Percentiles rank a stretch among this genome's conserved stretches.
Evolutionary conservation across 2,329 filamentous ascomycete genomes (phyloP).

Genomic region (Hypoxylon sp.): DNA sequence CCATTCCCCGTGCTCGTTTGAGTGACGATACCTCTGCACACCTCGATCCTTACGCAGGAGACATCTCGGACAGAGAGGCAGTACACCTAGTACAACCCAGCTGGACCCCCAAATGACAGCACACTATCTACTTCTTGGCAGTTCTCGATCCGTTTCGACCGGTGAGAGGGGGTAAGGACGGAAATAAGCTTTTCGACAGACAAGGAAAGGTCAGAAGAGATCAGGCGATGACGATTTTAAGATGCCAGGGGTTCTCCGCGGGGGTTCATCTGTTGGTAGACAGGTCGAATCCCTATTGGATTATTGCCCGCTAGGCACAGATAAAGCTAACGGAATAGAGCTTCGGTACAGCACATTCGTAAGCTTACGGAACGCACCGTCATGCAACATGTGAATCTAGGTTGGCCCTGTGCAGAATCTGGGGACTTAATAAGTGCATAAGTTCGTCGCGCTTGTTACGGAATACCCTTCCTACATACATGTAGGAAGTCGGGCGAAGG

Average conservation of each 20-base stretch:
- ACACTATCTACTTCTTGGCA: conserved; percentile 30
- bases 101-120: conserved; percentile 35
- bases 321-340: conserved; percentile 24
- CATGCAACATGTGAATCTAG: conserved; percentile 40
- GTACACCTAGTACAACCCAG: conserved; percentile 8
- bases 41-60: conserved; percentile 16
- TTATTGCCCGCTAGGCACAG: conserved; percentile 15
- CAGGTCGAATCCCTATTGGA: conserved; percentile 26
- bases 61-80: conserved; percentile 25
- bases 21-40: conserved; percentile 18
- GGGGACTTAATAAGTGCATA: conserved; percentile 32
- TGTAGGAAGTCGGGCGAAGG: too few species aligned
- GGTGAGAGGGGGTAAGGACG: conserved; percentile 36
- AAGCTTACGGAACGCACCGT: conserved; percentile 36
- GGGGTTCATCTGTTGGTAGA: conserved; percentile 17
- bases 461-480: neutral
- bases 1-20: conserved; percentile 34
- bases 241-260: conserved; percentile 36
- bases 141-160: conserved; percentile 30
- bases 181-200: conserved; percentile 31
- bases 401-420: conserved; percentile 27
- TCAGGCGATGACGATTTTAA: conserved; percentile 32
- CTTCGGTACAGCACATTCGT: conserved; percentile 25
- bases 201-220: conserved; percentile 26
- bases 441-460: neutral